These are phyloP conservation scores for Gossypium aridum DNA, from an alignment of 441 rosid species.

Conservation along the genomic window DNA sequence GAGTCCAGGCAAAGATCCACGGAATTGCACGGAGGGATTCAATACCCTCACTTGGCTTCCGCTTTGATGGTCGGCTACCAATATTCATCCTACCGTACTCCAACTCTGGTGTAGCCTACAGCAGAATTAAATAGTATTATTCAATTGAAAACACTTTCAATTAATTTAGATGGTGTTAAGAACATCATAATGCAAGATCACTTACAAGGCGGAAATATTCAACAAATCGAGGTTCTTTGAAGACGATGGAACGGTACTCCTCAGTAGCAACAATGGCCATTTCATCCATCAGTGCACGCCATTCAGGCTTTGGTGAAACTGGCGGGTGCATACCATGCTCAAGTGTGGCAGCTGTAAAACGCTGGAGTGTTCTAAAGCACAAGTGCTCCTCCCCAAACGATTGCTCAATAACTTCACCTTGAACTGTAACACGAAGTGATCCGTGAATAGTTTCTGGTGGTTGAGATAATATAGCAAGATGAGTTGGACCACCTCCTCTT, in stretches of 20 bases:
- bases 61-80: conserved; percentile 92
- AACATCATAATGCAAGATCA: conserved; percentile 4
- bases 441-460: conserved; percentile 97
- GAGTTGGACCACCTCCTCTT: conserved; percentile 98
- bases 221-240: conserved; percentile 81
- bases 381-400: conserved; percentile 89
- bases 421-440: conserved; percentile 83
- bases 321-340: conserved; percentile 95
- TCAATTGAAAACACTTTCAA: not conserved
- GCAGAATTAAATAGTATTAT: conserved; percentile 3
- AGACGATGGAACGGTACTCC: conserved; percentile 78
- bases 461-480: conserved; percentile 96
- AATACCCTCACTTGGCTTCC: conserved; percentile 93
- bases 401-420: conserved; percentile 95
- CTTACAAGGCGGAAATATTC: conserved; percentile 95
- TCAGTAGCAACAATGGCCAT: conserved; percentile 87
- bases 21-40: conserved; percentile 92
- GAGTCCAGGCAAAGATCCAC: conserved; percentile 99
- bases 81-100: conserved; percentile 98
- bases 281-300: conserved; percentile 80
- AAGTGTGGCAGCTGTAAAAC: conserved; percentile 90
- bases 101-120: conserved; percentile 87
- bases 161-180: not conserved
- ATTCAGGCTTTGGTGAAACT: conserved; percentile 83
- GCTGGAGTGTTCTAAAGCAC: conserved; percentile 90